These are phyloP conservation scores for Globisporangium canariense DNA, from an alignment of 352 stramenopile genomes.

Conservation along the genomic window DNA sequence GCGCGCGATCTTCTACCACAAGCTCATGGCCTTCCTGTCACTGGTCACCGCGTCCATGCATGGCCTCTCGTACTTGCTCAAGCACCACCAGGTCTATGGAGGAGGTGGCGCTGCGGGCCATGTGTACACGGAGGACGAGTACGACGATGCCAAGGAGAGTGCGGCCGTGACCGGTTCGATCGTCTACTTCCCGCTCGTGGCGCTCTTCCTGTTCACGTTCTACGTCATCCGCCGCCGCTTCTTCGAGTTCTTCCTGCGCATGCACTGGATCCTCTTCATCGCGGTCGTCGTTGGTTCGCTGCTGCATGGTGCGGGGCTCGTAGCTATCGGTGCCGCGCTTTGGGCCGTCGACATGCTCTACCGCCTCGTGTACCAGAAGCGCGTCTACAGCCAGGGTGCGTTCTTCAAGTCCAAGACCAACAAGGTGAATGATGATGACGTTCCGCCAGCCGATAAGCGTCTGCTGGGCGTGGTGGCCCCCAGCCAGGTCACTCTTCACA, in stretches of 20 bases:
- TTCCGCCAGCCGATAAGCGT: neutral
- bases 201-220: no score
- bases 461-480: conserved; percentile 25
- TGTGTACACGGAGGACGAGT: neutral
- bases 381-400: conserved; percentile 22
- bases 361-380: conserved; percentile 27
- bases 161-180: conserved; percentile 24
- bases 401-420: conserved; percentile 8
- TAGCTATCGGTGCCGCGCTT: conserved; percentile 28
- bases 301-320: conserved; percentile 37
- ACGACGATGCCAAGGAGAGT: neutral
- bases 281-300: conserved; percentile 31
- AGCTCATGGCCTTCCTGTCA: conserved; percentile 29
- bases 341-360: conserved; percentile 43
- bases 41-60: conserved; percentile 38
- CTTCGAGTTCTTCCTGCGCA: conserved; percentile 48
- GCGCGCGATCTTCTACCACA: conserved; percentile 50
- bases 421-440: neutral
- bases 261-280: conserved; percentile 54
- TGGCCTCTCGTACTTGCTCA: conserved; percentile 38
- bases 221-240: conserved; percentile 37
- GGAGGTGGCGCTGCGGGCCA: no score
- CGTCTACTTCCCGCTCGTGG: no score
- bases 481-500: conserved; percentile 27
- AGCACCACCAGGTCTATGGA: conserved; percentile 10